Evolutionary conservation across 2,329 filamentous ascomycete species (phyloP).

Genomic region (Geosmithia morbida): DNA sequence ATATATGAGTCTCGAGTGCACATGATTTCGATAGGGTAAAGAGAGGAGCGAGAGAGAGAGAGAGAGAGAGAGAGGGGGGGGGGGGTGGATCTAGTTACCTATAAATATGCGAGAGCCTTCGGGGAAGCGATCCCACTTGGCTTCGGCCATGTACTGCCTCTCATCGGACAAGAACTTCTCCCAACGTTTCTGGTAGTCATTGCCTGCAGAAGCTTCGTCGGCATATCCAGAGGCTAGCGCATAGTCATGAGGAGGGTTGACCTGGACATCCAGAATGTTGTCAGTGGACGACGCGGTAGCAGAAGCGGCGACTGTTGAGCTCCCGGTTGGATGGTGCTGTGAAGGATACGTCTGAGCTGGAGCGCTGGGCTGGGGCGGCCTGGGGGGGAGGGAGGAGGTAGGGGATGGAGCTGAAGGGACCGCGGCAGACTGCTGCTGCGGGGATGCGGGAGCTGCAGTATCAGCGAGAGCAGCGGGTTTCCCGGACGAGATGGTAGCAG

Average conservation of each 20-base stretch:
- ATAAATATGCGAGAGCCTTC: constrained; percentile 67
- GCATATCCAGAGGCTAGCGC: constrained; percentile 12
- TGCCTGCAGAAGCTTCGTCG: constrained; percentile 15
- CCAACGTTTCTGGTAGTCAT: constrained; percentile 49
- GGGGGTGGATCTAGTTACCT: constrained; percentile 41
- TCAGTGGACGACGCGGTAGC: neutral
- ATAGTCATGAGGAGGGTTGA: neutral
- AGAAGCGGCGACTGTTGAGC: neutral
- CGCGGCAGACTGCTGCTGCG: constrained; percentile 11
- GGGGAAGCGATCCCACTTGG: constrained; percentile 70
- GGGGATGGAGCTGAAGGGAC: constrained; percentile 11
- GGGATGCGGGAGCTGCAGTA: constrained; percentile 10
- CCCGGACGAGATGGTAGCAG: constrained; percentile 10
- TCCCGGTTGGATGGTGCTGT: constrained; percentile 17
- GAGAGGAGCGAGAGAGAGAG: too few species aligned
- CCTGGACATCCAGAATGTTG: neutral
- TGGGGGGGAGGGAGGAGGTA: constrained; percentile 29
- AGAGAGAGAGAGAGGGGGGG: too few species aligned
- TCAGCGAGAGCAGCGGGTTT: constrained; percentile 10
- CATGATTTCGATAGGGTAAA: constrained; percentile 9
- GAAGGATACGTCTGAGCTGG: constrained; percentile 20
- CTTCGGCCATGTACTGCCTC: constrained; percentile 60
- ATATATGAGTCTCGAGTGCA: constrained; percentile 6
- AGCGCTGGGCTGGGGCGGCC: constrained; percentile 25
- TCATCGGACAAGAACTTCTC: constrained; percentile 62